Evolutionary conservation across 2,329 filamentous ascomycete genomes (phyloP).

Genomic region (Neurospora crassa): DNA sequence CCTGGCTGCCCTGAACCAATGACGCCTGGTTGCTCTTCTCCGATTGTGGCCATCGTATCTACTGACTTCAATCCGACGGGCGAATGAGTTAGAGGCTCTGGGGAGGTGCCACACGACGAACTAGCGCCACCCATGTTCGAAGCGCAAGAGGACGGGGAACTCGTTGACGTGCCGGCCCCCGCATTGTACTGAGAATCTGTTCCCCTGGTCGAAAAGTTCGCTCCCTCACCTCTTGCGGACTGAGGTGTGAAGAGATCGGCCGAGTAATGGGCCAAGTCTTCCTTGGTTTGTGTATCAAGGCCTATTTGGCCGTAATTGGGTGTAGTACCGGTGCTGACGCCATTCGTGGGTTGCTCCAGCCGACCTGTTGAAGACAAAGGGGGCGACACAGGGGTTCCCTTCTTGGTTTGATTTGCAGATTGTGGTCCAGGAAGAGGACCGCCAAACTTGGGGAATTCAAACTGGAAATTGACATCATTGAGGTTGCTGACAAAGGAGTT

Average conservation of each 20-base stretch:
- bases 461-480: slow-evolving; percentile 76
- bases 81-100: slow-evolving; percentile 65
- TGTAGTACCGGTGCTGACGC: slow-evolving; percentile 26
- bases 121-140: slow-evolving; percentile 45
- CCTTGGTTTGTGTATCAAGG: slow-evolving; percentile 29
- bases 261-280: slow-evolving; percentile 45
- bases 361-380: slow-evolving; percentile 21
- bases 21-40: slow-evolving; percentile 51
- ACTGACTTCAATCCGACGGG: slow-evolving; percentile 55
- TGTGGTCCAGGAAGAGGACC: slow-evolving; percentile 46
- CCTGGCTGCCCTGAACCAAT: slow-evolving; percentile 35
- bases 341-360: slow-evolving; percentile 22
- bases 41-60: slow-evolving; percentile 55
- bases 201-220: slow-evolving; percentile 39
- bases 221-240: slow-evolving; percentile 32
- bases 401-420: slow-evolving; percentile 14
- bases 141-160: slow-evolving; percentile 56
- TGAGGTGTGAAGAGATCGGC: slow-evolving; percentile 48
- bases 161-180: slow-evolving; percentile 44
- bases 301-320: slow-evolving; percentile 24
- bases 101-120: slow-evolving; percentile 67
- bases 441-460: slow-evolving; percentile 94
- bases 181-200: slow-evolving; percentile 41
- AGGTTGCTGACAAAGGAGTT: slow-evolving; percentile 46
- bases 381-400: slow-evolving; percentile 7